A percentile compares a stretch with the other conserved stretches of the same genome.
phyloP scores from a whole-genome alignment of 805 yeast genomes.

The Wickerhamomyces chambardii region DNA sequence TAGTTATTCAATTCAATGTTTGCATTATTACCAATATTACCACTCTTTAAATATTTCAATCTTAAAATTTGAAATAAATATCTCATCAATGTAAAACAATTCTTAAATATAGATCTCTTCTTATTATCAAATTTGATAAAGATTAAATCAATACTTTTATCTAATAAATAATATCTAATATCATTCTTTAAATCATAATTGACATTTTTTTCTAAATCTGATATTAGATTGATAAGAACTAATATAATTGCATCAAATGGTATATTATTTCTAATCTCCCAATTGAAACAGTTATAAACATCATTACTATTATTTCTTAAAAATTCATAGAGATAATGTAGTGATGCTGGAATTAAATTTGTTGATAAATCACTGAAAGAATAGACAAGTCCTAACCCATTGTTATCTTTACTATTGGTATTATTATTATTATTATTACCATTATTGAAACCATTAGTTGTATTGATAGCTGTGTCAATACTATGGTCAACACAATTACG shows the following conservation, averaged over 20 bases:
- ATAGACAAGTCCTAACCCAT: constrained; percentile 17
- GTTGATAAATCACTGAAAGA: constrained; percentile 41
- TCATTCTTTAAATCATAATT: constrained; percentile 24
- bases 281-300: constrained; percentile 44
- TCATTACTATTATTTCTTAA: constrained; percentile 36
- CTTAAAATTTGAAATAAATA: constrained; percentile 22
- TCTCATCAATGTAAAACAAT: constrained; percentile 22
- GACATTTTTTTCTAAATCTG: constrained; percentile 32
- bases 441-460: not conserved
- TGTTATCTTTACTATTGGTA: not conserved
- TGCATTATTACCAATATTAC: constrained; percentile 3
- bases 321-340: constrained; percentile 49
- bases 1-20: constrained; percentile 13
- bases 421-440: not conserved
- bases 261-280: constrained; percentile 53
- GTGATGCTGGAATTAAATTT: constrained; percentile 45
- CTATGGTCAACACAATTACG: constrained; percentile 4
- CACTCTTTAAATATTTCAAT: constrained; percentile 18
- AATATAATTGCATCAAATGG: constrained; percentile 52
- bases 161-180: constrained; percentile 20
- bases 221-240: constrained; percentile 40
- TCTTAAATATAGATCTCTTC: constrained; percentile 22
- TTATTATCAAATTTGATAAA: constrained; percentile 23
- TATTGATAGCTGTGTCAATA: constrained; percentile 5
- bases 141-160: constrained; percentile 21